phyloP scores from a whole-genome alignment of 1,284 basidiomycete species.

The Microbotryomycetes sp. region DNA sequence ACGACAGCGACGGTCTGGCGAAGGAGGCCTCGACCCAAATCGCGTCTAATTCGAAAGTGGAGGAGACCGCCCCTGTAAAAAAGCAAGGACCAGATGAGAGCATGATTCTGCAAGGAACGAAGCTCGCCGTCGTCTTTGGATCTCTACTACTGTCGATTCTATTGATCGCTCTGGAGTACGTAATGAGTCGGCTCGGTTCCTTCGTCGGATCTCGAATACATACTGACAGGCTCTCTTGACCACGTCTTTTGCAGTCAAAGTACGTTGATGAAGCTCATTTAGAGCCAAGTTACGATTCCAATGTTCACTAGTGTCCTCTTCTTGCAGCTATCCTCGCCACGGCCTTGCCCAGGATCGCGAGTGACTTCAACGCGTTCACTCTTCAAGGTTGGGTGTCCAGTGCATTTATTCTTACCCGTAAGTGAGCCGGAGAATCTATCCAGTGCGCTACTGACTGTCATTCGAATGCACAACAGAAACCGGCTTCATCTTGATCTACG shows the following conservation, averaged over 20 bases:
- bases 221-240: neutral
- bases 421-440: neutral
- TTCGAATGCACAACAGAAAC: too few species aligned
- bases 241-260: neutral
- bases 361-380: slow-evolving; percentile 47
- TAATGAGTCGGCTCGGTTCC: neutral
- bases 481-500: slow-evolving; percentile 45
- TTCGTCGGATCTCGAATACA: neutral
- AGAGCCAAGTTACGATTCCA: neutral
- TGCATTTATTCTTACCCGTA: slow-evolving; percentile 46
- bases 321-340: neutral
- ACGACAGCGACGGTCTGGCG: neutral
- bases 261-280: neutral
- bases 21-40: neutral
- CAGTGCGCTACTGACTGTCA: slow-evolving; percentile 38
- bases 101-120: slow-evolving; percentile 12
- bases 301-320: neutral
- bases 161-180: slow-evolving; percentile 26
- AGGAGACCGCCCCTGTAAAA: neutral
- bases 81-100: neutral
- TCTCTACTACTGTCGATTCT: slow-evolving; percentile 30
- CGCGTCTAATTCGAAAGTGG: neutral
- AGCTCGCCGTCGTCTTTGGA: slow-evolving; percentile 31
- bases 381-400: slow-evolving; percentile 46
- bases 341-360: slow-evolving; percentile 44